A percentile compares a stretch with the other conserved stretches of the same genome.
phyloP scores from a whole-genome alignment of 768 basidiomycete genomes.

The Omphalotus guepiniiformis region DNA sequence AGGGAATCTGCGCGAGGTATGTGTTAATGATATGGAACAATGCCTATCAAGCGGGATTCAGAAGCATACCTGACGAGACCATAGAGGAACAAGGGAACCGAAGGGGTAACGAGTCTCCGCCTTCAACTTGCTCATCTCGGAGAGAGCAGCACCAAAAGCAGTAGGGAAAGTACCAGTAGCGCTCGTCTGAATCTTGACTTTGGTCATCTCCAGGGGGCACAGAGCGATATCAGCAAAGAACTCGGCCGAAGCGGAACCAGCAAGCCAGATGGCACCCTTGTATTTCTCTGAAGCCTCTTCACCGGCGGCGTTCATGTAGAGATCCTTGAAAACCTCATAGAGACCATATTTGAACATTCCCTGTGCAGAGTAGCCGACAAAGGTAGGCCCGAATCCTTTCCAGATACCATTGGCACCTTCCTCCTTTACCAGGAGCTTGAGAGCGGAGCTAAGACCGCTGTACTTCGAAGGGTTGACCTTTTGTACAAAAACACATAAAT shows the following conservation, averaged over 20 bases:
- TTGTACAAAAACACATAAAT: not conserved
- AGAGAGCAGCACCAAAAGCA: conserved; percentile 64
- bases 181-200: conserved; percentile 87
- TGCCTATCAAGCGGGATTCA: not conserved
- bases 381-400: conserved; percentile 93
- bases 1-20: conserved; percentile 64
- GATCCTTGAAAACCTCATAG: conserved; percentile 95
- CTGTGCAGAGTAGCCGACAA: conserved; percentile 92
- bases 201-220: conserved; percentile 92
- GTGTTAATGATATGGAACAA: not conserved
- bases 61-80: conserved; percentile 74
- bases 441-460: conserved; percentile 56
- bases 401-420: conserved; percentile 85
- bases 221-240: conserved; percentile 95
- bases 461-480: conserved; percentile 78
- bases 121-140: conserved; percentile 64
- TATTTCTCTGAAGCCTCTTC: conserved; percentile 76
- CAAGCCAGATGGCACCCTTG: conserved; percentile 91
- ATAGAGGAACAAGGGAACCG: conserved; percentile 79
- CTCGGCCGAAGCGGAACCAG: conserved; percentile 90
- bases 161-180: conserved; percentile 73
- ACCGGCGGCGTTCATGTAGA: conserved; percentile 85
- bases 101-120: conserved; percentile 80
- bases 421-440: conserved; percentile 67
- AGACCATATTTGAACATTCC: conserved; percentile 99